phyloP scores from a whole-genome alignment of 2,329 filamentous ascomycete genomes.

The Pseudocercospora pini-densiflorae region DNA sequence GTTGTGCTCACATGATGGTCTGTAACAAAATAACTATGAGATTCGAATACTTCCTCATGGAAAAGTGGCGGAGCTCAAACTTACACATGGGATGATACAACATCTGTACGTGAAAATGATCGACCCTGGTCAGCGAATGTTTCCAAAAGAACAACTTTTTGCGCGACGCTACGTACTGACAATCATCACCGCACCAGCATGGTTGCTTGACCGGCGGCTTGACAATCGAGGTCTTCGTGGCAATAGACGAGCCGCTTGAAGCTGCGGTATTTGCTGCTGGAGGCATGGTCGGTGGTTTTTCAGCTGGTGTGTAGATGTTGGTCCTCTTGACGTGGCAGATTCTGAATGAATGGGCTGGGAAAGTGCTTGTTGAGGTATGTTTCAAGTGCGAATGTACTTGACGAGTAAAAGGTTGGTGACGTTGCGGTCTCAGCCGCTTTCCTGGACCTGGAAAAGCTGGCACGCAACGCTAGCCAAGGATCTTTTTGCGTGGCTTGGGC shows the following conservation, averaged over 20 bases:
- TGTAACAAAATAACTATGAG: background rate
- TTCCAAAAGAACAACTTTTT: background rate
- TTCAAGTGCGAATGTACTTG: background rate
- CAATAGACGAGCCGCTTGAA: conserved; percentile 26
- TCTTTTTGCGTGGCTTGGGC: background rate
- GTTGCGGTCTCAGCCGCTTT: background rate
- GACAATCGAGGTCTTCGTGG: conserved; percentile 27
- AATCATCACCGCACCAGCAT: conserved; percentile 40
- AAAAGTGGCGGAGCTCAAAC: conserved; percentile 2
- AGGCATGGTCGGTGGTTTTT: conserved; percentile 28
- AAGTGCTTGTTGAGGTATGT: background rate
- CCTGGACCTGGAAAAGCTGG: background rate
- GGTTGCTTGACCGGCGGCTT: conserved; percentile 34
- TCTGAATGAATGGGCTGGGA: background rate
- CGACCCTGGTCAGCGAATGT: conserved; percentile 7
- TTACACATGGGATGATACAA: conserved; percentile 27
- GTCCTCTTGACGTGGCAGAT: background rate
- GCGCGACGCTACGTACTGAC: conserved; percentile 12
- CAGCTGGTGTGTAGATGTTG: background rate
- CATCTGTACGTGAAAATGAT: background rate
- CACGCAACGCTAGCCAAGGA: background rate
- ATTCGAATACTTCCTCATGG: background rate
- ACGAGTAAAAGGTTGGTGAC: background rate
- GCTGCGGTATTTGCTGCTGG: conserved; percentile 34
- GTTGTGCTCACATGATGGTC: conserved; percentile 21